Evolutionary conservation across 371 early-diverging fungal species (phyloP).

Genomic region (Mortierella sp.): DNA sequence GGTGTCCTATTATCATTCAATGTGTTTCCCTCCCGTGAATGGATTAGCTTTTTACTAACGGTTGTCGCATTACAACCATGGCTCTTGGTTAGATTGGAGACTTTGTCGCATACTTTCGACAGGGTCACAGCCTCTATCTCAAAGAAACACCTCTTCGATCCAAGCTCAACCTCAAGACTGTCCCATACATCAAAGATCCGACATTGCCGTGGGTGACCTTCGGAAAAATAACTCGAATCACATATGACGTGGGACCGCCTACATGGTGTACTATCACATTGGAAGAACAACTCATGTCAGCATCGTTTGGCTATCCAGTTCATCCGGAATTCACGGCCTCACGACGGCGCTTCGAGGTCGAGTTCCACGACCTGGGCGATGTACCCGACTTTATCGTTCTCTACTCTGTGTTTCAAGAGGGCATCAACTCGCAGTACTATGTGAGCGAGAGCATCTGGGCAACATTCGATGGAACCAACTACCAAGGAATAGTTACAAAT

Average conservation of each 20-base stretch:
- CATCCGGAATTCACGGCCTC: conserved; percentile 56
- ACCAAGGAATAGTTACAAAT: conserved; percentile 64
- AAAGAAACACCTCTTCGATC: conserved; percentile 60
- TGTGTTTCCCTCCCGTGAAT: neutral
- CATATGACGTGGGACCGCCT: conserved; percentile 79
- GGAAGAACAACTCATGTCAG: conserved; percentile 53
- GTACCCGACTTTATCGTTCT: conserved; percentile 78
- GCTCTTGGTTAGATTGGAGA: conserved; percentile 72
- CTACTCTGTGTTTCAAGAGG: conserved; percentile 69
- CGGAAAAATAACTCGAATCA: conserved; percentile 66
- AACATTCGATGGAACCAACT: conserved; percentile 72
- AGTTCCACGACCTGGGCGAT: conserved; percentile 78
- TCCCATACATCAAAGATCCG: conserved; percentile 59
- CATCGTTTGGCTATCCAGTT: conserved; percentile 52
- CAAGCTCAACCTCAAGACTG: conserved; percentile 64
- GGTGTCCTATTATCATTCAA: neutral
- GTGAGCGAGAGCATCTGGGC: conserved; percentile 71
- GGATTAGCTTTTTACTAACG: too few species aligned
- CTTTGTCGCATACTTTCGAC: conserved; percentile 66
- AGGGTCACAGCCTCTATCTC: conserved; percentile 75
- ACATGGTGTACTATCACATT: conserved; percentile 69
- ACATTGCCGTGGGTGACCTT: conserved; percentile 64
- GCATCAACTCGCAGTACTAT: conserved; percentile 59
- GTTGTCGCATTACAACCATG: too few species aligned
- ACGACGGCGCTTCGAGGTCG: conserved; percentile 63